Base-by-base conservation (phyloP, 2,329 filamentous ascomycete genomes). In the Neobulgaria alba region DNA sequence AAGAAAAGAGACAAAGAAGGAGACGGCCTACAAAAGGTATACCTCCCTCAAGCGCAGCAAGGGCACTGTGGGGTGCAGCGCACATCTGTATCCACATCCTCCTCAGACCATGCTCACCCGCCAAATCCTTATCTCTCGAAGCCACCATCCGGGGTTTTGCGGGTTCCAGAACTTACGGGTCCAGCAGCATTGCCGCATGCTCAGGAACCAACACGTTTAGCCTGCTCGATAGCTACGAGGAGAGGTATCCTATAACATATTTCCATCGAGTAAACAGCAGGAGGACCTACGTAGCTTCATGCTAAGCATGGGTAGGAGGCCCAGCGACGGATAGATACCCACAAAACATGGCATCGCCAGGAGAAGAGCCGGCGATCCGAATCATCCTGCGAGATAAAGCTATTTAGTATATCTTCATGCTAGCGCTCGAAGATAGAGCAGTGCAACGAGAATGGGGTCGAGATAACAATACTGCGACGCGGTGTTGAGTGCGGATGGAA, bases 41-140 rank as follows among this genome's bases (percentile, higher is more conserved):
- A 21, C 31, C 31, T 35, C 21, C 36, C 36, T 26, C n/a, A 34
- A 9, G 18, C 12, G 9, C 10, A 26, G 37, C 36, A 33, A 46
- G 46, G 44, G 36, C 34, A 36, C 47, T 54, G 51, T 53, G 53
- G 49, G 53, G 53, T 52, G 51, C 51, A 52, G 37, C 12, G 20
- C 30, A 19, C 20, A 26, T 29, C 21, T 16, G 43, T 33, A 42
- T 45, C 41, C 43, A 48, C 46, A n/a, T 26, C 7, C 12, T 12
- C 12, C 23, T 26, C 23, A 26, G 7, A 36, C 29, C 41, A 40
- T 18, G 17, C 14, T 26, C 15, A 32, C 42, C 47, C 45, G 45
- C 42, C 39, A 39, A 35, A 53, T 52, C 49, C 32, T 35, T 48
- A 48, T 46, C 44, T 45, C 26, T 14, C 21, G 21, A 20, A 34